phyloP scores from a whole-genome alignment of 176 grass and related monocot genomes.

The Pharus latifolius region DNA sequence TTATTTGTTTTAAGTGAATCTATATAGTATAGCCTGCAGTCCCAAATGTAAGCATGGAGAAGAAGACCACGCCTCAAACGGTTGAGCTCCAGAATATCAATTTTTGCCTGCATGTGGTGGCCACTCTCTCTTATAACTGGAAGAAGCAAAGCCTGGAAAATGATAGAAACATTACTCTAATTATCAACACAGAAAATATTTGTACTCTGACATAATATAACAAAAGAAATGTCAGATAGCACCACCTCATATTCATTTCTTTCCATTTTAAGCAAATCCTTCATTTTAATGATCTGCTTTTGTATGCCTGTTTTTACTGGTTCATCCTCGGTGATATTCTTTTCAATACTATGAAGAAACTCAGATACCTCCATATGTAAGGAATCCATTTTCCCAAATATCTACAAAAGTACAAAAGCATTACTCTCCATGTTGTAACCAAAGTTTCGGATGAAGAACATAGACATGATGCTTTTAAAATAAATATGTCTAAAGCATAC shows the following conservation, averaged over 20 bases:
- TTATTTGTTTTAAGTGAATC: conserved; percentile 35
- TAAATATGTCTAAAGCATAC: conserved; percentile 40
- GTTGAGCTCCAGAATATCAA: conserved; percentile 82
- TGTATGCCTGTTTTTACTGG: conserved; percentile 38
- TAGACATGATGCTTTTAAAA: conserved; percentile 1
- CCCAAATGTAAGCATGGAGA: conserved; percentile 70
- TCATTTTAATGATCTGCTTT: conserved; percentile 50
- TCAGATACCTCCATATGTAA: conserved; percentile 64
- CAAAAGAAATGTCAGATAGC: conserved; percentile 6
- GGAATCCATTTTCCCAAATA: conserved; percentile 44
- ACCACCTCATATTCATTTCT: conserved; percentile 74
- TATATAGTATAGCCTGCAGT: conserved; percentile 42
- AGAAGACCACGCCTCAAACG: conserved; percentile 61
- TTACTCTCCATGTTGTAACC: conserved; percentile 2
- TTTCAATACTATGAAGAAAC: conserved; percentile 49
- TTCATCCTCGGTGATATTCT: conserved; percentile 38
- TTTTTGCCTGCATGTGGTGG: conserved; percentile 31
- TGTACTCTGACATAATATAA: conserved; percentile 6
- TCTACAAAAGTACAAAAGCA: conserved; percentile 34
- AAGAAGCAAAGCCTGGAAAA: conserved; percentile 55
- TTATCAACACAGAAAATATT: neutral
- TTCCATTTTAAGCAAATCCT: conserved; percentile 64
- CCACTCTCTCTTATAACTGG: conserved; percentile 34
- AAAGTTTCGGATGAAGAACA: conserved; percentile 5
- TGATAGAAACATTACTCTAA: neutral